Base-by-base conservation (phyloP, 129 eudicot genomes). In the Flaveria brownii region DNA sequence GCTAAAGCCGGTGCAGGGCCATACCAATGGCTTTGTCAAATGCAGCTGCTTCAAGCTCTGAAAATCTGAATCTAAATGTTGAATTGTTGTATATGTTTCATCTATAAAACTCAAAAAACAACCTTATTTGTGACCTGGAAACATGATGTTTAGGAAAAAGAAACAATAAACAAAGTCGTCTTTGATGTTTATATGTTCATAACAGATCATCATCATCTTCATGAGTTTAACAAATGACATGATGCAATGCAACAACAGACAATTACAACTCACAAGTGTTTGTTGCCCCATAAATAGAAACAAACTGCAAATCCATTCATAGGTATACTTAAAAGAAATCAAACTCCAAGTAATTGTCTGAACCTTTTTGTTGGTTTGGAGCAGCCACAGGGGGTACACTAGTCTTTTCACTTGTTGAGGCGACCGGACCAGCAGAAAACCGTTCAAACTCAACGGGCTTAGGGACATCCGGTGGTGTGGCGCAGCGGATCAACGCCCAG, bases 401-500 rank as follows among this genome's bases (percentile, higher is more conserved):
- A 10, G 84, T 64, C 84, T 85, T 85, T 76, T 81, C 88, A 62
- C 80, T 83, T 1, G 84, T 77, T 4, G 85, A 72, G 17, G 85
- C 78, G 16, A 73, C 73, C 1, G 85, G 77, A 36, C 51, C 71
- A 16, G 76, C 80, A 9, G 86, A 79, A 8, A 83, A 39, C 22
- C 79, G 77, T 14, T 87, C 91, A 43, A 57, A 78, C 80, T 86
- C 93, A 45, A 88, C 86, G 3, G 93, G 90, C 78, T 80, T 88
- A 1, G 93, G 93, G 14, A 88, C 80, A 45, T 88, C 93, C 0
- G 93, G 93, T 6, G 93, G 93, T 1, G 90, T 88, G 20, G 93
- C 93, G 65, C 93, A 88, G 9, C 93, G 86, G 50, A 86, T 88
- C 65, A 91, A 76, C 9, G 97, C 97, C 97, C 97, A 91, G 59